Percentiles rank a stretch among this genome's conserved stretches.
Evolutionary conservation across 108 stramenopile genomes (phyloP).

Genomic region (Nitzschia palea): DNA sequence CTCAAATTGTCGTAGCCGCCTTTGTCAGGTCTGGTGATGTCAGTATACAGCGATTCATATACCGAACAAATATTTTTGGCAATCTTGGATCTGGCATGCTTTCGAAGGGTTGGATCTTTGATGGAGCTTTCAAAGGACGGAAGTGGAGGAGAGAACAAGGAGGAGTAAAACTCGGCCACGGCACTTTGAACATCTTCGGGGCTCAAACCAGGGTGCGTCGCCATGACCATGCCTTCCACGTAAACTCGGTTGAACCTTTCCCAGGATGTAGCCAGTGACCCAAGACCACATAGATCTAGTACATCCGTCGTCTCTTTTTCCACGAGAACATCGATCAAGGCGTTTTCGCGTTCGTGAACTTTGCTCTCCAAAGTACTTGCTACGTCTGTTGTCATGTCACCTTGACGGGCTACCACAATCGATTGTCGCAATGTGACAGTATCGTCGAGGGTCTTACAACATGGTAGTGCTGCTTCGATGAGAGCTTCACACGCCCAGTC

Average conservation of each 20-base stretch:
- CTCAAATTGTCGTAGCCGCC: slow-evolving; percentile 78
- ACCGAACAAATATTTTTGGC: slow-evolving; percentile 53
- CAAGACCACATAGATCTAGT: slow-evolving; percentile 68
- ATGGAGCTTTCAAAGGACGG: slow-evolving; percentile 76
- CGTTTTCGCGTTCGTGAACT: slow-evolving; percentile 54
- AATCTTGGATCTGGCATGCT: slow-evolving; percentile 65
- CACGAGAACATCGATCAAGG: slow-evolving; percentile 63
- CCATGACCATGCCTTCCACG: slow-evolving; percentile 72
- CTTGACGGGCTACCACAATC: slow-evolving; percentile 48
- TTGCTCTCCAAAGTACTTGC: slow-evolving; percentile 43
- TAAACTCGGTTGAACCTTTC: slow-evolving; percentile 49
- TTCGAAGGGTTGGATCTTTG: slow-evolving; percentile 77
- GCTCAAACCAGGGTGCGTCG: slow-evolving; percentile 76
- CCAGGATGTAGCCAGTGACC: slow-evolving; percentile 41
- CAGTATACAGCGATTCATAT: slow-evolving; percentile 62
- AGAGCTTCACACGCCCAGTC: slow-evolving; percentile 63
- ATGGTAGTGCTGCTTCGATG: slow-evolving; percentile 65
- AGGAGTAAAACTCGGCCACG: slow-evolving; percentile 79
- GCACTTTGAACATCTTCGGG: slow-evolving; percentile 54
- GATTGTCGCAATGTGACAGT: slow-evolving; percentile 57
- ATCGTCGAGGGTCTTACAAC: slow-evolving; percentile 68
- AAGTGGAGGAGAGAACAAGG: slow-evolving; percentile 77
- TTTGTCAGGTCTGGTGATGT: slow-evolving; percentile 39
- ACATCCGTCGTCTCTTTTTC: slow-evolving; percentile 62
- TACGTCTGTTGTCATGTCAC: slow-evolving; percentile 46